Percentiles rank a stretch among this genome's conserved stretches.
phyloP scores from a whole-genome alignment of 257 asterid species.

The Plantago major region DNA sequence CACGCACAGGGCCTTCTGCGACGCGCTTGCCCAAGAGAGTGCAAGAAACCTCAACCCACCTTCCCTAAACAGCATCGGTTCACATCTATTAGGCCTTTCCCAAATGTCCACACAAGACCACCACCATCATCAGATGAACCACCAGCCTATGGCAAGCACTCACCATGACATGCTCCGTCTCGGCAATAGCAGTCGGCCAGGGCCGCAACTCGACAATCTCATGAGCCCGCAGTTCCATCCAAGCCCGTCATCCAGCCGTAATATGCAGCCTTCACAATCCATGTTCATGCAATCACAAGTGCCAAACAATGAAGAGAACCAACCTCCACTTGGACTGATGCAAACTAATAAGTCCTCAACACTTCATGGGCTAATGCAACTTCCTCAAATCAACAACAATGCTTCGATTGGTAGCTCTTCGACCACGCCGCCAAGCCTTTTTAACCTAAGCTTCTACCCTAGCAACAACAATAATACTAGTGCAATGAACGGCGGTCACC shows the following conservation, averaged over 20 bases:
- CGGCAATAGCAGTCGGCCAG: conserved; percentile 31
- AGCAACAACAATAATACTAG: conserved; percentile 15
- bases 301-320: conserved; percentile 27
- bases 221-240: conserved; percentile 34
- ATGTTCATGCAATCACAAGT: conserved; percentile 31
- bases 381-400: conserved; percentile 34
- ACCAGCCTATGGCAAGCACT: conserved; percentile 19
- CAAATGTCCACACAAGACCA: conserved; percentile 30
- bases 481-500: conserved; percentile 23
- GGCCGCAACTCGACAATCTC: conserved; percentile 36
- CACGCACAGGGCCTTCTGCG: conserved; percentile 86
- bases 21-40: conserved; percentile 75
- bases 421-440: conserved; percentile 25
- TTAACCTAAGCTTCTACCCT: conserved; percentile 61
- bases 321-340: conserved; percentile 34
- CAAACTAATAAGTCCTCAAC: conserved; percentile 24
- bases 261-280: conserved; percentile 21
- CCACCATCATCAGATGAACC: conserved; percentile 21
- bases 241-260: conserved; percentile 10
- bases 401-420: conserved; percentile 23
- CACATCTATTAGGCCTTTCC: conserved; percentile 47
- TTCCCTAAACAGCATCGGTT: conserved; percentile 42
- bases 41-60: conserved; percentile 50
- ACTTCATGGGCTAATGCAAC: conserved; percentile 55
- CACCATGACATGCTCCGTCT: conserved; percentile 36